Base-by-base conservation (phyloP, 805 yeast genomes). In the Candida patagonica region DNA sequence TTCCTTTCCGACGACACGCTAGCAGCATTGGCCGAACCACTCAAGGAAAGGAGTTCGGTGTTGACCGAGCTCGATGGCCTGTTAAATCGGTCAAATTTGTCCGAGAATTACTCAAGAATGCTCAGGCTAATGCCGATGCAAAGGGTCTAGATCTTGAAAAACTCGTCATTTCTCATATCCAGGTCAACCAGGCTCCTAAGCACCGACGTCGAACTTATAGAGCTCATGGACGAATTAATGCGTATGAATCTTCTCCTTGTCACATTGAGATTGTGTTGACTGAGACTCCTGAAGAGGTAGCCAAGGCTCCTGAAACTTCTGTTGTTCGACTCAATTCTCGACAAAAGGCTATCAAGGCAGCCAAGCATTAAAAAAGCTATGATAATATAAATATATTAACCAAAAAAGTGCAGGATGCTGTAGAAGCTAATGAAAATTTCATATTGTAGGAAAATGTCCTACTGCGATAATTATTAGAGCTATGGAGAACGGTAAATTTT, bases 151-250 rank as follows among this genome's bases (percentile, higher is more conserved):
- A 92, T 70, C 78, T 83, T 61, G 76, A 94, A 61, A 85, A 83
- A 70, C 83, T 92, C 68, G 82, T 81, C 74, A 78, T 92, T 65
- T 80, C 94, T 59, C 97, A 92, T 84, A 89, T 92, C 68, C 98
- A 92, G 79, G 98, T 89, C 66, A 92, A 92, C 94, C 95, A 87
- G 71, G 98, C 98, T 64, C 98, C 99, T 75, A 87, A 87, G 76
- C 94, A 86, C 77, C 92, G 97, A 80, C 89, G 99, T 79, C 87
- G 99, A 78, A 92, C 98, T 66, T 92, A 76, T 95, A 88, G 99
- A 82, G 99, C 99, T 63, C 97, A 89, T 82, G 99, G 99, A 84
- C 92, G 98, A 82, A 85, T 87, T 70, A 92, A 89, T 76, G 95
- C 96, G 63, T 92, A 87, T 92, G 94, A 87, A 77, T 85, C 97